These are phyloP conservation scores for Euclidium syriacum DNA, from an alignment of 345 rosid genomes.

Conservation along the genomic window DNA sequence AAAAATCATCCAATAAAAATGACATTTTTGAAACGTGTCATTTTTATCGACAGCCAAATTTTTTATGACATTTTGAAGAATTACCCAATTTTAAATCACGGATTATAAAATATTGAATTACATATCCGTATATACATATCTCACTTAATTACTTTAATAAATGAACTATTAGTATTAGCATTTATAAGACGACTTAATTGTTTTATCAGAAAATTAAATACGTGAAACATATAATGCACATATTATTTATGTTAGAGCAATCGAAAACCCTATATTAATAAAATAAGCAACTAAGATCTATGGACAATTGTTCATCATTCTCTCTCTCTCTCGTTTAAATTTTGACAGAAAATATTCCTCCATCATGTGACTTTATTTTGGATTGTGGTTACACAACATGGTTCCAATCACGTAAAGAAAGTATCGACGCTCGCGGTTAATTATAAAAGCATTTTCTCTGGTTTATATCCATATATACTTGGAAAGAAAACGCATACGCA, in stretches of 20 bases:
- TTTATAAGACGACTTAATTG: background rate
- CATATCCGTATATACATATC: background rate
- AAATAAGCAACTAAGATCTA: slow-evolving; percentile 23
- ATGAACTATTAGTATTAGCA: background rate
- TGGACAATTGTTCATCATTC: slow-evolving; percentile 26
- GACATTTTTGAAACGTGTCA: too few species aligned
- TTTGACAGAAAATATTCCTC: slow-evolving; percentile 30
- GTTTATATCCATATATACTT: background rate
- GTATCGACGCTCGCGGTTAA: background rate
- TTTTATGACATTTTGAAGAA: too few species aligned
- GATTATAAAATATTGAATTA: too few species aligned
- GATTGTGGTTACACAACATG: slow-evolving; percentile 21
- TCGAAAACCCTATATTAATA: background rate
- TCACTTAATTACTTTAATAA: background rate
- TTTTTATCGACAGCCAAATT: too few species aligned
- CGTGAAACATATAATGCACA: background rate
- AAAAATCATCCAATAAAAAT: too few species aligned
- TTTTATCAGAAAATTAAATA: background rate
- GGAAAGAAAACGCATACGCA: background rate
- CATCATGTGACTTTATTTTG: slow-evolving; percentile 27
- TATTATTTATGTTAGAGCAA: background rate
- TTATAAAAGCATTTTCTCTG: background rate
- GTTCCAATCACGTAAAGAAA: background rate
- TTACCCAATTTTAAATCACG: too few species aligned
- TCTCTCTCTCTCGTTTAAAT: slow-evolving; percentile 12